A percentile compares a stretch with the other conserved stretches of the same genome.
Conservation (phyloP, 176 grass and related monocot species). For the Elaeis guineensis region DNA sequence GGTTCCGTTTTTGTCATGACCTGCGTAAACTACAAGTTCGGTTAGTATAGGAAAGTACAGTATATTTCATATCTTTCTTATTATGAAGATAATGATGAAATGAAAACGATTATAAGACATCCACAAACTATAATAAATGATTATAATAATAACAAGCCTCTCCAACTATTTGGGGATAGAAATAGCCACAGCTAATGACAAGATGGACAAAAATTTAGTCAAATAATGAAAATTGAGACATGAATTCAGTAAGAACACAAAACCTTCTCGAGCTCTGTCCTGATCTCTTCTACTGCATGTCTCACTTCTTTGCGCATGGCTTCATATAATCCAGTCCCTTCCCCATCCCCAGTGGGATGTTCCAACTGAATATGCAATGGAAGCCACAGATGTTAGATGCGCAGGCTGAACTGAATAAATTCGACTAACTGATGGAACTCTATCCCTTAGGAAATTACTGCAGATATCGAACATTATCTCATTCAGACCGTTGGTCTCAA, state of each 20-base stretch:
- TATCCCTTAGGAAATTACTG: too few relatives aligned
- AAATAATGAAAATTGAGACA: neutral
- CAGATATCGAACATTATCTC: neutral
- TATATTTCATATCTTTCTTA: too few relatives aligned
- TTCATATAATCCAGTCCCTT: constrained; percentile 50
- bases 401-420: too few relatives aligned
- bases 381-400: neutral
- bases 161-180: too few relatives aligned
- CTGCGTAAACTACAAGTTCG: constrained; percentile 26
- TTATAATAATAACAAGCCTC: too few relatives aligned
- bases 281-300: constrained; percentile 84
- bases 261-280: constrained; percentile 69
- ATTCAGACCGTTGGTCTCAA: neutral
- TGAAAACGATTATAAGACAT: too few relatives aligned
- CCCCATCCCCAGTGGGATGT: constrained; percentile 10
- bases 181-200: too few relatives aligned
- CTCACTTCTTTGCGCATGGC: constrained; percentile 81
- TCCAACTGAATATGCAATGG: constrained; percentile 28
- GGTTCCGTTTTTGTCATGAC: constrained; percentile 48
- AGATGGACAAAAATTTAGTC: too few relatives aligned
- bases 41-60: too few relatives aligned
- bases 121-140: too few relatives aligned
- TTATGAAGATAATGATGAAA: too few relatives aligned
- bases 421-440: too few relatives aligned
- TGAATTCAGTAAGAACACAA: neutral